Evolutionary conservation across 192 early-diverging fungal species (phyloP), one percentile per base, ranked within the genome.

Genomic region (Linnemannia zychae): DNA sequence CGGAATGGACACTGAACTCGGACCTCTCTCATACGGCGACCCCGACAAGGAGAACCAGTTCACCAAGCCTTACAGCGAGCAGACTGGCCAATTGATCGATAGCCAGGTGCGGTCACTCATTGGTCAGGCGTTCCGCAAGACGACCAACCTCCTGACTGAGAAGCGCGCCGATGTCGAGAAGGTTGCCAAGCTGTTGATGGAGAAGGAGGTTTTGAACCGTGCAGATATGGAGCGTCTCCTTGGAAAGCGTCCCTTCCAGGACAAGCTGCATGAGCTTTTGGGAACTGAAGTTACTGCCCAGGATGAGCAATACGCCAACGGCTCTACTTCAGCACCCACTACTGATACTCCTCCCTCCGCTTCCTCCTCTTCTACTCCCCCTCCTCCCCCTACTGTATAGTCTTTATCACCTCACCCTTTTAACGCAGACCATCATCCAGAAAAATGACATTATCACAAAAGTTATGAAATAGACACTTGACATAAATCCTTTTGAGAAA

Each of bases 11-110:
- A 74, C 89, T 46, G 90, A 90, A 47, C 87, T 99, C 1, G 99
- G 99, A 18, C 95, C 97, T 76, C 81, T 99, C 52, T 96, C 94
- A 36, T 99, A 94, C 80, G 89, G 92, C 1, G 79, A 85, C 70
- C 90, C 92, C 34, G 90, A 94, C 50, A 81, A 84, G 60, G 94
- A 95, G 79, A 89, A 93, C 67, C 91, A 92, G 80, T 98, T 98
- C 91, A 94, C 94, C 77, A 99, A 99, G 89, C 98, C 98, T 20
- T 99, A 97, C 87, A 96, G 95, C 46, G 99, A 99, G 86, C 92
- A 96, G 75, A 99, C 99, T 0, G 98, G 94, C 40, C 89, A 92
- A 73, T 80, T 99, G 80, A 99, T 99, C 76, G 99, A 99, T 87
- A 93, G 95, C 76, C 98, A 99, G 84, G 99, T 96, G 31, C 93